Base-by-base conservation (phyloP, 192 early-diverging fungal genomes). In the Rhizoclosmatium globosum region DNA sequence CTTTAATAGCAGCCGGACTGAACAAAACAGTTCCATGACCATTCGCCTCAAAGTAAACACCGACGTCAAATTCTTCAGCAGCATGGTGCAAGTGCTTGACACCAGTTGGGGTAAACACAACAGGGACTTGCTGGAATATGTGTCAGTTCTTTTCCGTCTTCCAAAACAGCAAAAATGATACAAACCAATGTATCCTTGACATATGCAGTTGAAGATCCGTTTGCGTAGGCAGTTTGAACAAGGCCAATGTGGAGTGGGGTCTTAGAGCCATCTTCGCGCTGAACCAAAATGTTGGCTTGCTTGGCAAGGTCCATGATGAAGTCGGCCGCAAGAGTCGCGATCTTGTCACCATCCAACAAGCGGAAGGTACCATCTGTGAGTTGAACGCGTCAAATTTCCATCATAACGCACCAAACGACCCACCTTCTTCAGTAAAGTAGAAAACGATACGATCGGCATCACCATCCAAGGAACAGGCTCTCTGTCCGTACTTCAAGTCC, bases 21-120 rank as follows among this genome's bases (percentile, higher is more conserved):
- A 99, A 99, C 74, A 99, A 87, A 60, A 98, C 94, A 21, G 98
- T 99, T 67, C 98, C 98, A 82, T 99, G 98, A 71, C 98, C 98
- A 78, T 99, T 99, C 56, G 98, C 98, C 85, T 99, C 98, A 93
- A 99, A 99, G 89, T 99, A 99, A 50, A 98, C 96, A 81, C 98
- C 98, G 76, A 99, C 92, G 84, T 97, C 95, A 85, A 95, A 99
- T 79, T 95, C 93, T 83, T 95, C 92, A 43, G 98, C 98, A 77
- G 96, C 97, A 83, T 99, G 98, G 81, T 99, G 98, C 79, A 99
- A 88, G 86, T 99, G 93, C 91, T 99, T 99, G 74, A 99, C 98
- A 74, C 98, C 98, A 6, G 98, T 99, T 58, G 94, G 88, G 41
- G 97, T 95, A 85, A 96, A 98, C 23, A 95, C 93, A 17, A 98